phyloP scores from a whole-genome alignment of 2,329 filamentous ascomycete species.

The Apiospora sp. region DNA sequence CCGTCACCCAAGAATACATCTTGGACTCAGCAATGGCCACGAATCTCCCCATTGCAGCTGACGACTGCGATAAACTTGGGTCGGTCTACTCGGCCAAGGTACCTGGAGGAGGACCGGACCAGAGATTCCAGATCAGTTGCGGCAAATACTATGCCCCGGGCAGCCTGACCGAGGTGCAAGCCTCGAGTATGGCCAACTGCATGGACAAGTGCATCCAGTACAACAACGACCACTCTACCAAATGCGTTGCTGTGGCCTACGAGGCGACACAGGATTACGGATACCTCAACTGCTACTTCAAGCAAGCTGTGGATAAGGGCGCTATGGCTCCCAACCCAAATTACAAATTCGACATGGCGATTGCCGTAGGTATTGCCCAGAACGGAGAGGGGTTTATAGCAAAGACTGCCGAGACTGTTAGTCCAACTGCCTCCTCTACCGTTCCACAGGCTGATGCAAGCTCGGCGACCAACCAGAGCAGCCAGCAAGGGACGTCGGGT shows the following conservation, averaged over 20 bases:
- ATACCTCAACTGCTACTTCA: constrained; percentile 14
- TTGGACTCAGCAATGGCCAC: not conserved
- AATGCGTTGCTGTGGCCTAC: constrained; percentile 2
- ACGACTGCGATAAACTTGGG: not conserved
- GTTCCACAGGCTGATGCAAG: not conserved
- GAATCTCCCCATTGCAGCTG: not conserved
- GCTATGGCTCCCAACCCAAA: not conserved
- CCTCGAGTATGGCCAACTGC: constrained; percentile 3
- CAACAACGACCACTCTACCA: not conserved
- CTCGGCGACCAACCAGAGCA: not conserved
- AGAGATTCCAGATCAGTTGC: not conserved
- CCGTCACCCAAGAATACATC: not conserved
- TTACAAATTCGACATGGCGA: constrained; percentile 14
- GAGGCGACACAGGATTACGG: not conserved
- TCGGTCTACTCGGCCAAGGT: not conserved
- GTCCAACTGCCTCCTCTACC: not conserved
- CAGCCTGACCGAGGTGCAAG: not conserved
- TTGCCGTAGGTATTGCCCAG: not conserved
- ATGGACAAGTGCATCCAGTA: constrained; percentile 10
- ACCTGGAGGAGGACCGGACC: not conserved
- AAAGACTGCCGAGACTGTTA: not conserved
- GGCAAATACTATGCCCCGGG: constrained; percentile 1
- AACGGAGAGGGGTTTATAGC: not conserved
- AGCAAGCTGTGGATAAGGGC: not conserved
- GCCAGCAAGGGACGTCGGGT: not conserved